Evolutionary conservation across 2,329 filamentous ascomycete genomes (phyloP), one percentile per base, ranked within the genome.

Genomic region (Penicillium polonicum): DNA sequence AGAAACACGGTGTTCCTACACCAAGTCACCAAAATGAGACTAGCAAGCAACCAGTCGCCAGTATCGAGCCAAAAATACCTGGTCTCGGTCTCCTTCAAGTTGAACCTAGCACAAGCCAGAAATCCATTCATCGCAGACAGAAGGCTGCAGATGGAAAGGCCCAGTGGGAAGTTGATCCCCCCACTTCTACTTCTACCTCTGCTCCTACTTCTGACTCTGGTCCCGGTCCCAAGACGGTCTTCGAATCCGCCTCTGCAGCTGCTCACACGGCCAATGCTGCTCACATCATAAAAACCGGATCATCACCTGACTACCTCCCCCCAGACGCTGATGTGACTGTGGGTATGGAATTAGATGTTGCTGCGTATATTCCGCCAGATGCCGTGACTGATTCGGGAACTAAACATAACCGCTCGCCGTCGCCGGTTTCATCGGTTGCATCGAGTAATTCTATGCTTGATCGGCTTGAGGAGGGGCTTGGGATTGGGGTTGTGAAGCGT

Each of bases 391-490:
- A 1, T 3, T 21, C 49, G 4, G 4, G 27, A 12, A 5, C 36
- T 15, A 44, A 44, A 4, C 25, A 29, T 6, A 6, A 13, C 8
- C 52, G 60, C 5, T 57, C 60, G 0, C 33, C 54, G 4, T 67
- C 65, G 0, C 55, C 63, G 0, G 58, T 35, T 23, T 50, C 54
- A 0, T 65, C 60, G 10, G 33, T 39, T 38, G 53, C 8, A 1
- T 67, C 65, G 4, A 15, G 27, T 3, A 66, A 66, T 39, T 63
- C 56, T 5, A 17, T 67, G 12, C 51, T 67, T 4, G 65, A 67
- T 49, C 56, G 60, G 8, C 52, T 67, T 27, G 65, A 67, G 25
- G 62, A 64, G 17, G 64, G 64, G 1, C 60, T 67, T 43, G 65
- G 65, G 23, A 27, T 67, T 27, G 62, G 65, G n/a, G 19, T 64